Evolutionary conservation across 768 basidiomycete species (phyloP).

Genomic region (Goffeauzyma gilvescens): DNA sequence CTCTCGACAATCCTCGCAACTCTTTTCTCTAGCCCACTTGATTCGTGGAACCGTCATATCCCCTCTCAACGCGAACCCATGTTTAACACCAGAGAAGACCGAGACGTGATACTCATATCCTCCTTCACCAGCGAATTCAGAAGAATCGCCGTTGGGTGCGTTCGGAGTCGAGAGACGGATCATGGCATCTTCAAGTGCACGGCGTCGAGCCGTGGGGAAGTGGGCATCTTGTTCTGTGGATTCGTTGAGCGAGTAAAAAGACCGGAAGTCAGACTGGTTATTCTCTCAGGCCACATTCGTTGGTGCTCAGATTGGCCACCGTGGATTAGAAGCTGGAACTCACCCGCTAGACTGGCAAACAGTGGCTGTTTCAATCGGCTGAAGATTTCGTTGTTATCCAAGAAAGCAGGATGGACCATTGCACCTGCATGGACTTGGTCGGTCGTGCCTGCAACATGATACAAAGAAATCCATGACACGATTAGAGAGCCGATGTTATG

Average conservation of each 20-base stretch:
- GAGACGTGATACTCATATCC: constrained; percentile 11
- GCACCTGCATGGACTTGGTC: constrained; percentile 13
- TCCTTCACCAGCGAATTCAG: constrained; percentile 4
- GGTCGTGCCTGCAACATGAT: constrained; percentile 1
- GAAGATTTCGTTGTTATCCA: constrained; percentile 16
- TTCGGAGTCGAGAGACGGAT: constrained; percentile 8
- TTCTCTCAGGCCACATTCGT: neutral
- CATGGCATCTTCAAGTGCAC: constrained; percentile 5
- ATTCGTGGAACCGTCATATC: constrained; percentile 6
- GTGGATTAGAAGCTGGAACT: neutral
- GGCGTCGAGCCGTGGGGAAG: constrained; percentile 8
- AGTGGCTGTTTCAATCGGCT: constrained; percentile 16
- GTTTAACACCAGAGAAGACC: constrained; percentile 9
- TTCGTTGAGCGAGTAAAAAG: neutral
- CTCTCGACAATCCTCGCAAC: neutral
- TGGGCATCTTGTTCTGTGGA: constrained; percentile 14
- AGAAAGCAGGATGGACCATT: constrained; percentile 19
- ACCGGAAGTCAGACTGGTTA: too few relatives aligned
- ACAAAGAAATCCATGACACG: neutral
- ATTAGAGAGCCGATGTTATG: neutral
- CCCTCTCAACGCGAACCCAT: constrained; percentile 11
- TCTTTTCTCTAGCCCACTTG: constrained; percentile 8
- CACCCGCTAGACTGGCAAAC: constrained; percentile 13
- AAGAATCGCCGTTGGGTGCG: constrained; percentile 9
- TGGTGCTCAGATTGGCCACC: neutral